Evolutionary conservation across 108 stramenopile species (phyloP).

Genomic region (Nitzschia inconspicua): DNA sequence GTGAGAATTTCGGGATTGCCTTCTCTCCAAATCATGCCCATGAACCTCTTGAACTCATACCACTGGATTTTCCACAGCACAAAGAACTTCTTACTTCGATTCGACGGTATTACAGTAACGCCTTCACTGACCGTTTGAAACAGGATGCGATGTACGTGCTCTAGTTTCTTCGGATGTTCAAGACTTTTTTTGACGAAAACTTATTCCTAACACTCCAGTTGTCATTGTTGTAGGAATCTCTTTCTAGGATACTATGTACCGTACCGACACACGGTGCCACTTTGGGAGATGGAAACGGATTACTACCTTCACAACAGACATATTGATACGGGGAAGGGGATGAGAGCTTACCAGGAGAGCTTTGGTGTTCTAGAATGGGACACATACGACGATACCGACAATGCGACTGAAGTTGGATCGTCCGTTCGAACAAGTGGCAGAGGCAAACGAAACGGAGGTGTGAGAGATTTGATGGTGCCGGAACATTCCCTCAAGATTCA

Average conservation of each 20-base stretch:
- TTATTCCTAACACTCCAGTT: background rate
- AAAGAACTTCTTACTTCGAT: slow-evolving; percentile 96
- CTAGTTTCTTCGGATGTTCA: background rate
- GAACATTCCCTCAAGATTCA: slow-evolving; percentile 30
- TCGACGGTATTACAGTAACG: slow-evolving; percentile 95
- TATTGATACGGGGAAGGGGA: slow-evolving; percentile 68
- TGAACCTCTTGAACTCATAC: too few species aligned
- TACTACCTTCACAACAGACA: slow-evolving; percentile 89
- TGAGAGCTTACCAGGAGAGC: slow-evolving; percentile 59
- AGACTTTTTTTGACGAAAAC: background rate
- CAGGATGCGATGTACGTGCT: slow-evolving; percentile 92
- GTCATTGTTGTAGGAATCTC: slow-evolving; percentile 61
- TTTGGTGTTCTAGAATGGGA: slow-evolving; percentile 66
- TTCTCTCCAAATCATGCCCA: background rate
- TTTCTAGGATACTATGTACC: slow-evolving; percentile 93
- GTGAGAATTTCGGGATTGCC: slow-evolving; percentile 14
- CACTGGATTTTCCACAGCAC: slow-evolving; percentile 41
- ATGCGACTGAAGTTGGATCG: slow-evolving; percentile 2
- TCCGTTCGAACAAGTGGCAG: background rate
- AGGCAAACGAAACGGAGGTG: background rate
- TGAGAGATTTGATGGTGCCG: background rate
- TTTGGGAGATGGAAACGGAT: slow-evolving; percentile 90
- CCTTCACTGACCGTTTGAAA: slow-evolving; percentile 95
- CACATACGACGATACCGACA: slow-evolving; percentile 10
- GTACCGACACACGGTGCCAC: slow-evolving; percentile 60